Evolutionary conservation across 768 basidiomycete genomes (phyloP).

Genomic region (Pleurotus salmoneostramineus): DNA sequence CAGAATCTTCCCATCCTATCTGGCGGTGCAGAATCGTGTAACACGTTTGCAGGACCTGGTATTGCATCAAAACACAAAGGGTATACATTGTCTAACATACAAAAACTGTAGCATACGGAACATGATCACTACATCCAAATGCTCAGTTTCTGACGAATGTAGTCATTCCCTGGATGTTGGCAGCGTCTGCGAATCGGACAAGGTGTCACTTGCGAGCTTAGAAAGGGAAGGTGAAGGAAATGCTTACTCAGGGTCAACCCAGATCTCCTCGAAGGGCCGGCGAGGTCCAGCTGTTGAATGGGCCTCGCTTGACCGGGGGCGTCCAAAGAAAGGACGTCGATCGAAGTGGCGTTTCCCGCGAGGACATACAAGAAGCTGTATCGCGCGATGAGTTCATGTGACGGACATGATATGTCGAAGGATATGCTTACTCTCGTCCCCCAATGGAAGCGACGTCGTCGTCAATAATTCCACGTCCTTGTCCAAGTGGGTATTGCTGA

Average conservation of each 20-base stretch:
- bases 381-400: neutral
- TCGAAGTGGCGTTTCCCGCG: constrained; percentile 29
- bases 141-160: constrained; percentile 20
- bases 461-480: constrained; percentile 33
- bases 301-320: constrained; percentile 29
- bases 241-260: constrained; percentile 30
- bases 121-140: neutral
- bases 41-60: too few species aligned
- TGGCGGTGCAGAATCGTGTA: too few species aligned
- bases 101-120: too few species aligned
- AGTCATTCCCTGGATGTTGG: constrained; percentile 34
- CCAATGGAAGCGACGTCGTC: constrained; percentile 34
- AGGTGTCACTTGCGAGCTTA: neutral
- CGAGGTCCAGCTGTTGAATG: constrained; percentile 27
- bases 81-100: too few species aligned
- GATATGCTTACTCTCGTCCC: constrained; percentile 23
- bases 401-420: neutral
- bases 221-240: neutral
- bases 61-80: too few species aligned
- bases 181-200: constrained; percentile 16
- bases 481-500: constrained; percentile 36
- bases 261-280: constrained; percentile 24
- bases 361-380: constrained; percentile 38
- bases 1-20: too few species aligned
- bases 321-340: constrained; percentile 34